Evolutionary conservation across 2,329 filamentous ascomycete species (phyloP).

Genomic region (Didymosphaeria variabile): DNA sequence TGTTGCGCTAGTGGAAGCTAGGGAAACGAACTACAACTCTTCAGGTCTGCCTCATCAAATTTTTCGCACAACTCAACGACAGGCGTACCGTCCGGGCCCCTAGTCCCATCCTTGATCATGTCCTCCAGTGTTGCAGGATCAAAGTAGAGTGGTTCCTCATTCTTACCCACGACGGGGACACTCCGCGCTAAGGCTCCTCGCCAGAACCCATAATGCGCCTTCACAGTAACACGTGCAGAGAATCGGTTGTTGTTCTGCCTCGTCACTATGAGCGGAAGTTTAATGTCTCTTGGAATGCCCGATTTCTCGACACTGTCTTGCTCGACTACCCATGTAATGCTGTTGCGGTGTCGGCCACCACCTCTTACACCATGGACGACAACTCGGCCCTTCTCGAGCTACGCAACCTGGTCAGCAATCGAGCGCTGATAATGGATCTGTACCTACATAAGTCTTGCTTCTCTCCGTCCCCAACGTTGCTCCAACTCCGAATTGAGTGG

Average conservation of each 20-base stretch:
- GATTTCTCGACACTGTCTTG: slow-evolving; percentile 10
- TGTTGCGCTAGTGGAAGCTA: background rate
- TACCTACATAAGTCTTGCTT: slow-evolving; percentile 9
- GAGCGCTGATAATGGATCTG: background rate
- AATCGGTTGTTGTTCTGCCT: slow-evolving; percentile 2
- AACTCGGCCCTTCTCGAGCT: slow-evolving; percentile 9
- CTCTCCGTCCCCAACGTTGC: slow-evolving; percentile 3
- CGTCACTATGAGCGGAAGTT: slow-evolving; percentile 11
- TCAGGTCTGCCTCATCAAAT: slow-evolving; percentile 5
- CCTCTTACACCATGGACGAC: slow-evolving; percentile 11
- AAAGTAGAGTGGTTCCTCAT: slow-evolving; percentile 12
- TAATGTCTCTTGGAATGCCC: slow-evolving; percentile 10
- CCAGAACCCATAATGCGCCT: slow-evolving; percentile 12
- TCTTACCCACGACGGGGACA: slow-evolving; percentile 8
- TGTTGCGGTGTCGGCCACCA: slow-evolving; percentile 11
- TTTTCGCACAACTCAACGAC: background rate
- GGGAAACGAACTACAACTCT: slow-evolving; percentile 10
- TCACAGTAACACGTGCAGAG: background rate
- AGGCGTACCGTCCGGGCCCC: slow-evolving; percentile 7
- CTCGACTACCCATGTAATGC: slow-evolving; percentile 12
- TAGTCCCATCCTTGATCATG: background rate
- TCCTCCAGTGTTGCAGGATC: background rate
- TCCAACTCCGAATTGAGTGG: slow-evolving; percentile 2
- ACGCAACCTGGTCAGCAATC: background rate
- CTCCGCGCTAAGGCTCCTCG: slow-evolving; percentile 6